Percentiles rank a stretch among this genome's conserved stretches.
phyloP scores from a whole-genome alignment of 2,329 filamentous ascomycete species.

The Phaeosphaeriaceae sp. region DNA sequence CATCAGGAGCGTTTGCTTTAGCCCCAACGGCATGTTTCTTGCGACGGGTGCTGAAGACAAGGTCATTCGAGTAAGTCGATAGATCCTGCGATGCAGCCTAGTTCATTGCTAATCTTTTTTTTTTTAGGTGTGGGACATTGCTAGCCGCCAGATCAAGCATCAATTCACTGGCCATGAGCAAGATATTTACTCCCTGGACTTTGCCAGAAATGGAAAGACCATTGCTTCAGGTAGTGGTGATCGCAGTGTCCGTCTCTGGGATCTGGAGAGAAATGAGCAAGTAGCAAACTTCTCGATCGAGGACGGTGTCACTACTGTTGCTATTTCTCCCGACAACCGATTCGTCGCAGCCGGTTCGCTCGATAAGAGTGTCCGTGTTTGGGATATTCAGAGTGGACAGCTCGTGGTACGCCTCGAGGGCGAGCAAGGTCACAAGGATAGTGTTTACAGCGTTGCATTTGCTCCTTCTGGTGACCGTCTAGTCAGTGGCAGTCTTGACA shows the following conservation, averaged over 20 bases:
- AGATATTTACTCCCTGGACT: constrained; percentile 97
- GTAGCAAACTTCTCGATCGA: constrained; percentile 89
- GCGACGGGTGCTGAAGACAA: constrained; percentile 98
- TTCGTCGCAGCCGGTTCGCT: constrained; percentile 93
- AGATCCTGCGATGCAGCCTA: not conserved
- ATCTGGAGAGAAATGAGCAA: constrained; percentile 83
- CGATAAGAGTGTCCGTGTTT: constrained; percentile 97
- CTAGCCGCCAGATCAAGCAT: constrained; percentile 80
- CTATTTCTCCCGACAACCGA: constrained; percentile 93
- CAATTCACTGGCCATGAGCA: constrained; percentile 97
- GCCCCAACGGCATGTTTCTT: constrained; percentile 89
- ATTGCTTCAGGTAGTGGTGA: constrained; percentile 97
- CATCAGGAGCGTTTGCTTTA: constrained; percentile 98
- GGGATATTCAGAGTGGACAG: constrained; percentile 87
- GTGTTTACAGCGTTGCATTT: constrained; percentile 95
- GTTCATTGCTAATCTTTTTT: not conserved
- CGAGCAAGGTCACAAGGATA: constrained; percentile 93
- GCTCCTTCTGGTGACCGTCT: constrained; percentile 91
- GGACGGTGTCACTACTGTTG: constrained; percentile 96
- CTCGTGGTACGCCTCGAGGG: constrained; percentile 92
- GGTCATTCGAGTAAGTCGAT: constrained; percentile 78
- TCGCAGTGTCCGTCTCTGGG: constrained; percentile 93
- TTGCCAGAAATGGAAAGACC: constrained; percentile 88
- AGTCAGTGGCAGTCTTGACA: constrained; percentile 92
- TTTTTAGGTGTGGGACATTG: constrained; percentile 89